Base-by-base conservation (phyloP, 2,329 filamentous ascomycete species). In the Blumeria hordei region DNA sequence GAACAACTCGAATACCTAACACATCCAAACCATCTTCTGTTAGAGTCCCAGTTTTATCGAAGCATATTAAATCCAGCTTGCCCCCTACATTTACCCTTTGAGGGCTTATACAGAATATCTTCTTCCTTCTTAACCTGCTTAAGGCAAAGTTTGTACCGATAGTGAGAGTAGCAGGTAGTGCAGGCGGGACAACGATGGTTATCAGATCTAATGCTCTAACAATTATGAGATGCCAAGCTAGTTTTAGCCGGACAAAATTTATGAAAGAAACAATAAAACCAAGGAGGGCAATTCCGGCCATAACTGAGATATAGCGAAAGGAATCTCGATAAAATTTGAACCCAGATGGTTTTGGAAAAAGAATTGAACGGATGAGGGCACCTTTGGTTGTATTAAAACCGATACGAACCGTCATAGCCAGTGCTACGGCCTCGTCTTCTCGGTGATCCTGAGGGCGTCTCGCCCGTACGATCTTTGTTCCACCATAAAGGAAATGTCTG, bases 321-420 rank as follows among this genome's bases (percentile, higher is more conserved):
- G 90, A 95, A 67, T 98, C 92, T 44, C 87, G 80, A 67, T 98
- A 98, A 66, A 98, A 98, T 64, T 93, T 96, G 76, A 98, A 98
- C 0, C 90, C 90, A 0, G 90, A 94, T 1, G 92, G 92, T 64
- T 98, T 98, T 0, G 92, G 93, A 65, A 98, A 98, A 39, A 98
- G 76, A 90, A 98, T 98, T 0, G 92, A 96, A 28, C 92, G 83
- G 57, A 98, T 88, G 16, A 98, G 72, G 9, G 92, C 86, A 28
- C 92, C 92, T 67, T 98, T 98, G 1, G 92, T 98, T 0, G 92
- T 98, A 66, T 93, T 93, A 69, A 98, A 98, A 1, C 92, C 92
- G 2, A 88, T 98, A 58, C 92, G 79, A 33, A 95, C 81, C 14
- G 94, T 88, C 69, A 98, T 81, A 11, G 90, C 92, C 37, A 98